These are phyloP conservation scores for Penicillium sp. DNA, from an alignment of 2,329 filamentous ascomycete species.

Conservation along the genomic window DNA sequence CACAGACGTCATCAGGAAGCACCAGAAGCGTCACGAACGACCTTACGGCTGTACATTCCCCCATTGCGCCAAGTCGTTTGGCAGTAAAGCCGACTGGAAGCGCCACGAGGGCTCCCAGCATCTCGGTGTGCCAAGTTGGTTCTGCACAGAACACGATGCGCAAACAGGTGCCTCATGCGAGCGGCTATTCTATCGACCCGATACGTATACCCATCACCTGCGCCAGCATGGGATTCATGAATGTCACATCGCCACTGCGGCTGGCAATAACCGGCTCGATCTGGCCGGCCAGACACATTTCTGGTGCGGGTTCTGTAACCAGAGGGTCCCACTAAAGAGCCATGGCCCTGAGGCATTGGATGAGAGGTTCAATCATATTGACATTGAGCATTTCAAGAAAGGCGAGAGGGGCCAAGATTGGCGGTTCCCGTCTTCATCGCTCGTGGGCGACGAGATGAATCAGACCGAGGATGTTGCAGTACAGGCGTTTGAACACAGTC, in stretches of 20 bases:
- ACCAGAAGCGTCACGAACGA: slow-evolving; percentile 68
- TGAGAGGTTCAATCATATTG: slow-evolving; percentile 64
- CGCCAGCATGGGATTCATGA: slow-evolving; percentile 38
- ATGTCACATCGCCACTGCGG: slow-evolving; percentile 22
- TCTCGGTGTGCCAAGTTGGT: slow-evolving; percentile 61
- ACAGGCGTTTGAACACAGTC: not conserved
- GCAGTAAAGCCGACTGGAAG: slow-evolving; percentile 93
- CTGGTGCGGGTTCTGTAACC: slow-evolving; percentile 78
- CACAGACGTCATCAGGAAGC: slow-evolving; percentile 54
- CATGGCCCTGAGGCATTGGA: slow-evolving; percentile 51
- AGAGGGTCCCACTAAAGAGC: slow-evolving; percentile 46
- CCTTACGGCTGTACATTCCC: slow-evolving; percentile 74
- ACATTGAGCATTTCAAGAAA: slow-evolving; percentile 44
- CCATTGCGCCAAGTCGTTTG: slow-evolving; percentile 63
- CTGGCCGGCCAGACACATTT: slow-evolving; percentile 58
- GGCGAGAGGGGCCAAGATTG: slow-evolving; percentile 30
- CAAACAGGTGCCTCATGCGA: slow-evolving; percentile 42
- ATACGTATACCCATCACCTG: slow-evolving; percentile 57
- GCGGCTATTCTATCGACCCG: slow-evolving; percentile 50
- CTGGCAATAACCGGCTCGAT: slow-evolving; percentile 53
- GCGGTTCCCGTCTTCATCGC: slow-evolving; percentile 19
- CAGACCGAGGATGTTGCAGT: not conserved
- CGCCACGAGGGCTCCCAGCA: slow-evolving; percentile 79
- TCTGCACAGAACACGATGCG: slow-evolving; percentile 48
- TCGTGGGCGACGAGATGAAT: not conserved